Base-by-base conservation (phyloP, 371 early-diverging fungal species). In the Lichtheimia ramosa region DNA sequence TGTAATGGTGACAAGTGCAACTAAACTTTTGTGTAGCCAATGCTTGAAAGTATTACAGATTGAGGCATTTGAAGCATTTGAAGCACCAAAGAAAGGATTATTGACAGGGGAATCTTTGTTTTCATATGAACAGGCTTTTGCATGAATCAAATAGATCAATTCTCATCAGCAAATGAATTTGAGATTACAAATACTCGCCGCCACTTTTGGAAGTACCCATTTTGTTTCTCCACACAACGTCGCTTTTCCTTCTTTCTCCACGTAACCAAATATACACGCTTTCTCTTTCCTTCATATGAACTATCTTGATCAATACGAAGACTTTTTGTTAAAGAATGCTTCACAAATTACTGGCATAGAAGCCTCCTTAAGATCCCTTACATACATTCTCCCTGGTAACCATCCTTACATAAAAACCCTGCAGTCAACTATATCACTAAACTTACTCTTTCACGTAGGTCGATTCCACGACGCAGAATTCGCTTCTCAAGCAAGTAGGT, bases 401-500 rank as follows among this genome's bases (percentile, higher is more conserved):
- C 16, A 25, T 3, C 7, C 39, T n/a, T 28, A 54, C 15, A 24
- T 39, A 8, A 16, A 7, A 18, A 34, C 34, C 34, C 34, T 34
- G 34, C 34, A 53, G 21, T 5, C 13, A 34, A 20, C 39, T 51
- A 23, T 53, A 53, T 34, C 2, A 10, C 50, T 13, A 58, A 27
- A 48, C 18, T 28, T 2, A 41, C 49, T 41, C 42, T 49, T 40
- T 40, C 54, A 21, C 23, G 4, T 54, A 92, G 95, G 97, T 54
- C 89, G 96, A 15, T 97, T 97, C 69, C 86, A 88, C 43, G 94
- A 96, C 71, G 89, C 96, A 10, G 96, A 97, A 64, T 78, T 97
- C 23, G 93, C 92, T 18, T 95, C 98, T 13, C 95, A 96, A 84
- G 91, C 89, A 23, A 68, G 92, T 87, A 89, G 76, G 82, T 69